These are phyloP conservation scores for Allomyces arbusculus DNA, from an alignment of 192 early-diverging fungal genomes.

Conservation along the genomic window DNA sequence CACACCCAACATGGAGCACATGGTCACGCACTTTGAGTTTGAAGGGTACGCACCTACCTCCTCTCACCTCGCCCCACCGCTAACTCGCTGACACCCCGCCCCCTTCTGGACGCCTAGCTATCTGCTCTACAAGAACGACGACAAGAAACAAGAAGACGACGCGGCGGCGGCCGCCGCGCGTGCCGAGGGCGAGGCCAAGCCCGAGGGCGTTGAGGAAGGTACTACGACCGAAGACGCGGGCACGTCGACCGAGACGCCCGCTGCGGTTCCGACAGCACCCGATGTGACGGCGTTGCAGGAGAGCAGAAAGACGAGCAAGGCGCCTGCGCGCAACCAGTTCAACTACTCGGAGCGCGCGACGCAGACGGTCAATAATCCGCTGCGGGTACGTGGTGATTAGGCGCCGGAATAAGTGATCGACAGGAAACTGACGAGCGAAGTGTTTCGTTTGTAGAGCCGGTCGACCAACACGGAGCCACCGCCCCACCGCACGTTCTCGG, in stretches of 20 bases:
- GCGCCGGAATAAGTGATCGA: neutral
- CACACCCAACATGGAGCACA: constrained; percentile 35
- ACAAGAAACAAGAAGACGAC: neutral
- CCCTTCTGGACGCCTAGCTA: too few species aligned
- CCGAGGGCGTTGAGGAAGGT: too few species aligned
- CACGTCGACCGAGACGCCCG: too few species aligned
- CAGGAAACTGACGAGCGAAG: too few species aligned
- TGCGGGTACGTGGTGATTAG: constrained; percentile 12
- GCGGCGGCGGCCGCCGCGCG: too few species aligned
- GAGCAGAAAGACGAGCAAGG: constrained; percentile 8
- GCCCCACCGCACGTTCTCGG: constrained; percentile 23
- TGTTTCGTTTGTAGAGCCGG: constrained; percentile 16
- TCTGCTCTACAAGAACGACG: neutral
- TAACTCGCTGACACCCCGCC: too few species aligned
- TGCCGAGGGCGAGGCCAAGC: too few species aligned
- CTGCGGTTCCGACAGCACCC: too few species aligned
- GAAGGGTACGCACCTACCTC: constrained; percentile 18
- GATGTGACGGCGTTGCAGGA: too few species aligned
- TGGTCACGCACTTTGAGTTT: constrained; percentile 40
- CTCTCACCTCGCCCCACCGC: neutral
- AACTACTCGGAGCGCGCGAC: constrained; percentile 38
- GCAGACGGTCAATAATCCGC: constrained; percentile 40
- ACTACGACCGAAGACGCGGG: too few species aligned
- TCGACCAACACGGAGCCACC: constrained; percentile 42
- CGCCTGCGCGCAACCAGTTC: constrained; percentile 32